A percentile compares a stretch with the other conserved stretches of the same genome.
Evolutionary conservation across 148 eudicot species (phyloP).

Genomic region (Gaultheria prostrata): DNA sequence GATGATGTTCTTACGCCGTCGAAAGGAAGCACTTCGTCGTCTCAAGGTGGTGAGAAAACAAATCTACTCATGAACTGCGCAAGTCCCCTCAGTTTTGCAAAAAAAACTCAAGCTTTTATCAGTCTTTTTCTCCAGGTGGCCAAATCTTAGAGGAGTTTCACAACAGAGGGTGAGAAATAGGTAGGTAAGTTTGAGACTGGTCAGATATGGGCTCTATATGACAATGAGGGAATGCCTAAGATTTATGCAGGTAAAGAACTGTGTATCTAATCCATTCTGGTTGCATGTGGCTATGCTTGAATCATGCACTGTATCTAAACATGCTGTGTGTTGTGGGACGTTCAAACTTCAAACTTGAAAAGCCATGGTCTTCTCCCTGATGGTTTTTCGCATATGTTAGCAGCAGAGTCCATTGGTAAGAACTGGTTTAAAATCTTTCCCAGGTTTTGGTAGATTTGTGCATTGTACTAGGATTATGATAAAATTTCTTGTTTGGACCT

Average conservation of each 20-base stretch:
- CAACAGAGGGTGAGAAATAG: conserved; percentile 9
- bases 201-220: conserved; percentile 30
- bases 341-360: conserved; percentile 6
- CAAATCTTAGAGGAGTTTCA: conserved; percentile 12
- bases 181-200: conserved; percentile 13
- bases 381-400: conserved; percentile 12
- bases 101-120: neutral
- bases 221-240: conserved; percentile 10
- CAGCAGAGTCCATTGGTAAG: conserved; percentile 10
- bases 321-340: conserved; percentile 22
- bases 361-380: neutral
- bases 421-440: conserved; percentile 23
- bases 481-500: conserved; percentile 1
- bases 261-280: conserved; percentile 14
- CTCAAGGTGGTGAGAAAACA: neutral
- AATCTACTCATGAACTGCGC: neutral
- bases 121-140: conserved; percentile 4
- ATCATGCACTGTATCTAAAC: neutral
- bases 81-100: neutral
- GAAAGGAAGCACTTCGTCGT: neutral
- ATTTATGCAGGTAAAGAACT: conserved; percentile 23
- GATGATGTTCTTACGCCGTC: neutral
- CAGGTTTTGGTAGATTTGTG: conserved; percentile 25
- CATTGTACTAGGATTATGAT: conserved; percentile 13
- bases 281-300: conserved; percentile 22